Base-by-base conservation (phyloP, 805 yeast genomes). In the Saccharomycopsis sp. region DNA sequence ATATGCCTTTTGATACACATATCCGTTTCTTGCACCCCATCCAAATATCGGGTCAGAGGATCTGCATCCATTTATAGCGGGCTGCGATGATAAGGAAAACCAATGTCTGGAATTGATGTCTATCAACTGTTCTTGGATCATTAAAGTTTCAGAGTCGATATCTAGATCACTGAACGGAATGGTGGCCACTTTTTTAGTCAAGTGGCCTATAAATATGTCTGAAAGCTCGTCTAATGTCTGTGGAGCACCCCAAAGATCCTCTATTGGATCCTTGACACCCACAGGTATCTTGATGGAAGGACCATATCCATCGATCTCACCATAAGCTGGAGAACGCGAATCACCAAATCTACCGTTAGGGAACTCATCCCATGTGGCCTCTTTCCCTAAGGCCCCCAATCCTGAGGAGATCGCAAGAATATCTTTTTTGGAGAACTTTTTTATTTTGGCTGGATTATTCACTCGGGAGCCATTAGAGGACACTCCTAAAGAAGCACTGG, bases 221-320 rank as follows among this genome's bases (percentile, higher is more conserved):
- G 87, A 76, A 52, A 91, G 70, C 67, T 91, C 97, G 2, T 72
- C 67, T 2, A 73, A 63, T 14, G 76, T 75, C 34, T 75, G 79
- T 2, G 97, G 97, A 55, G 77, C 73, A 0, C 96, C 97, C 97
- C 97, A 91, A 18, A 83, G 75, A 53, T 79, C 74, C 0, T 95
- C 95, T 66, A 78, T 81, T 41, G 79, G 76, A 12, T 83, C 79
- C 5, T 85, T 79, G 2, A 89, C 84, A 4, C 63, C 62, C 16
- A 54, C 12, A 2, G 63, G 63, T 24, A 61, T 57, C 67, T 91
- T 91, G 65, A 94, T 79, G 1, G 87, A 82, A 0, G 97, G 97
- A 1, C 98, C 98, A 70, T 92, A 94, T 34, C 98, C 98, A 70
- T 91, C 97, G 65, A 92, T 89, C 73, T 92, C 97, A 75, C 98